Evolutionary conservation across 345 rosid genomes (phyloP).

Genomic region (Bretschneidera sinensis): DNA sequence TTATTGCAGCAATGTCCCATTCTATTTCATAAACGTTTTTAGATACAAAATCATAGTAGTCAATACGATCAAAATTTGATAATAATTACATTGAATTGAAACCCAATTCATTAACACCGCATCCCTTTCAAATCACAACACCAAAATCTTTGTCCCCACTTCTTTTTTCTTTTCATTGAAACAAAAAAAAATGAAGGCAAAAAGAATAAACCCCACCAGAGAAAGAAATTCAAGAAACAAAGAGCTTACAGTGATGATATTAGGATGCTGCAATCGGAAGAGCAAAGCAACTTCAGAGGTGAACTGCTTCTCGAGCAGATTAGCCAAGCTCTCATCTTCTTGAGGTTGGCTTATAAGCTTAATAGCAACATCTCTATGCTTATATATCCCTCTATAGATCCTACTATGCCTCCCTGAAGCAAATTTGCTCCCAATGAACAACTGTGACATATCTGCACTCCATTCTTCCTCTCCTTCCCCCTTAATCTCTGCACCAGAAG

Average conservation of each 20-base stretch:
- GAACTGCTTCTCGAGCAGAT: slow-evolving; percentile 59
- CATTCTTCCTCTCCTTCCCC: slow-evolving; percentile 67
- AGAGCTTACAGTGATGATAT: slow-evolving; percentile 60
- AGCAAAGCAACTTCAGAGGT: slow-evolving; percentile 69
- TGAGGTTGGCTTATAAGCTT: slow-evolving; percentile 72
- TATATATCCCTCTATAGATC: slow-evolving; percentile 70
- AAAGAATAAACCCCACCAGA: not conserved
- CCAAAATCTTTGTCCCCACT: not conserved
- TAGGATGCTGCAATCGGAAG: slow-evolving; percentile 51
- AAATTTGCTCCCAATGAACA: slow-evolving; percentile 62
- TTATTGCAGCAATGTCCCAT: too few relatives aligned
- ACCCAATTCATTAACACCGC: not conserved
- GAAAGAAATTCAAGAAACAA: not conserved
- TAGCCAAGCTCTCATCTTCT: slow-evolving; percentile 65
- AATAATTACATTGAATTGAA: too few relatives aligned
- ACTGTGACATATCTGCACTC: slow-evolving; percentile 79
- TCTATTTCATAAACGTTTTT: too few relatives aligned
- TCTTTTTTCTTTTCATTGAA: not conserved
- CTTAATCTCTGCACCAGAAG: slow-evolving; percentile 70
- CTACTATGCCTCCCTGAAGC: slow-evolving; percentile 78
- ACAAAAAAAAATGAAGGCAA: not conserved
- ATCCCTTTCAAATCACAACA: not conserved
- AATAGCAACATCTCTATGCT: slow-evolving; percentile 68
- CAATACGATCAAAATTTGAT: too few relatives aligned
- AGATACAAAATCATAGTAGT: too few relatives aligned